Conservation (phyloP, 129 eudicot genomes). For the Sambucus nigra region DNA sequence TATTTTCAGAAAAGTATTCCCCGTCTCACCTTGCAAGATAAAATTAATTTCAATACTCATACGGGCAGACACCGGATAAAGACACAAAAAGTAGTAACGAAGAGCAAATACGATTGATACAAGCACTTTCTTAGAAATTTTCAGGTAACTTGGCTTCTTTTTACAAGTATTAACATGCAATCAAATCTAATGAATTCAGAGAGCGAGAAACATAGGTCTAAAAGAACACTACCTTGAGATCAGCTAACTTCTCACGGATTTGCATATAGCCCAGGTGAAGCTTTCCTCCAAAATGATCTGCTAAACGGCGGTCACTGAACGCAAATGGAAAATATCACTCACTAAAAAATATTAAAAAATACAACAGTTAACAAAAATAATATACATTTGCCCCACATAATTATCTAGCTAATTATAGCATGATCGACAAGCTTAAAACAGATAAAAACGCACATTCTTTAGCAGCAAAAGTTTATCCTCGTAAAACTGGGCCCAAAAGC, state of each 20-base stretch:
- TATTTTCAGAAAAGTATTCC: not conserved
- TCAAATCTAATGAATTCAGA: not conserved
- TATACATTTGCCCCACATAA: constrained; percentile 15
- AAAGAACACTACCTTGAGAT: constrained; percentile 50
- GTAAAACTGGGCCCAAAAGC: constrained; percentile 99
- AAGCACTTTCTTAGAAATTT: not conserved
- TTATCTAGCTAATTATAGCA: constrained; percentile 46
- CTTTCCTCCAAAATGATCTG: constrained; percentile 99
- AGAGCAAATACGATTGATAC: not conserved
- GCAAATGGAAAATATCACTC: constrained; percentile 10
- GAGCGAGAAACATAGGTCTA: not conserved
- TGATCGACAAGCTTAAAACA: constrained; percentile 67
- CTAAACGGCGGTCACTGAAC: constrained; percentile 95
- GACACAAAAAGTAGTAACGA: not conserved
- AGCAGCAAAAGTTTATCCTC: constrained; percentile 99
- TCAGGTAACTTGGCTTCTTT: not conserved
- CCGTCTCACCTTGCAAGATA: not conserved
- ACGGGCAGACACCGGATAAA: not conserved
- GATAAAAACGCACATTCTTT: constrained; percentile 97
- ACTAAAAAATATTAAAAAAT: constrained; percentile 5
- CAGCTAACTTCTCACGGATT: constrained; percentile 94
- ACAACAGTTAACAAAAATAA: constrained; percentile 2
- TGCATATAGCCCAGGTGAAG: constrained; percentile 97
- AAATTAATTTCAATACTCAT: not conserved
- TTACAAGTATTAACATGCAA: not conserved